Evolutionary conservation across 148 eudicot genomes (phyloP).

Genomic region (Bassia scoparia): DNA sequence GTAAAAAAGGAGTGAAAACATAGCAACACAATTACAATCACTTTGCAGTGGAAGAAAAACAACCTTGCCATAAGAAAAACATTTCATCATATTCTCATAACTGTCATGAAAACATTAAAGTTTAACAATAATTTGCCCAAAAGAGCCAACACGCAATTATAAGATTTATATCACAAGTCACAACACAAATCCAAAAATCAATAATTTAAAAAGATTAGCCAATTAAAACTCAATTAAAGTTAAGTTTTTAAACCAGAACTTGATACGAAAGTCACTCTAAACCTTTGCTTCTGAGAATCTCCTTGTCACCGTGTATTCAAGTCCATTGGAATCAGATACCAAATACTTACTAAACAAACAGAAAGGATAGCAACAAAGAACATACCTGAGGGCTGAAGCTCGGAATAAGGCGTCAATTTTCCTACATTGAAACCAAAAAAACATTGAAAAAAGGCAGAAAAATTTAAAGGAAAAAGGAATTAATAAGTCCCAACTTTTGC

Average conservation of each 20-base stretch:
- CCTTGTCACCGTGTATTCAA: slow-evolving; percentile 69
- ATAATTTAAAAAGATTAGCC: neutral
- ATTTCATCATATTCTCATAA: neutral
- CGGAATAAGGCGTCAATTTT: too few species aligned
- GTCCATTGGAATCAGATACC: slow-evolving; percentile 18
- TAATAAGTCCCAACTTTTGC: too few species aligned
- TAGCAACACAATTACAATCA: neutral
- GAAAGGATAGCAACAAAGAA: neutral
- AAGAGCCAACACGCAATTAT: neutral
- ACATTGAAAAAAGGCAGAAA: too few species aligned
- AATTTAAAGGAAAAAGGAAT: too few species aligned
- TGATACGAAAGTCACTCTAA: slow-evolving; percentile 76
- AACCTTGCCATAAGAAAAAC: neutral
- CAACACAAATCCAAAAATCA: neutral
- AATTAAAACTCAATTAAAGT: too few species aligned
- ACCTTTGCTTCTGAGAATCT: slow-evolving; percentile 69
- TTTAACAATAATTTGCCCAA: neutral
- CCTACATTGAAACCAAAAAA: too few species aligned
- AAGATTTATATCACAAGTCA: neutral
- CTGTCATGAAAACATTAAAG: neutral
- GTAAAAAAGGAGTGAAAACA: too few species aligned
- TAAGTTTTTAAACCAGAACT: slow-evolving; percentile 59
- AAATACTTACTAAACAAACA: neutral
- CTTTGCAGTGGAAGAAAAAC: too few species aligned
- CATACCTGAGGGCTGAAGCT: too few species aligned